Conservation (phyloP, 2,329 filamentous ascomycete genomes). For the Ophiostoma triangulosporum region DNA sequence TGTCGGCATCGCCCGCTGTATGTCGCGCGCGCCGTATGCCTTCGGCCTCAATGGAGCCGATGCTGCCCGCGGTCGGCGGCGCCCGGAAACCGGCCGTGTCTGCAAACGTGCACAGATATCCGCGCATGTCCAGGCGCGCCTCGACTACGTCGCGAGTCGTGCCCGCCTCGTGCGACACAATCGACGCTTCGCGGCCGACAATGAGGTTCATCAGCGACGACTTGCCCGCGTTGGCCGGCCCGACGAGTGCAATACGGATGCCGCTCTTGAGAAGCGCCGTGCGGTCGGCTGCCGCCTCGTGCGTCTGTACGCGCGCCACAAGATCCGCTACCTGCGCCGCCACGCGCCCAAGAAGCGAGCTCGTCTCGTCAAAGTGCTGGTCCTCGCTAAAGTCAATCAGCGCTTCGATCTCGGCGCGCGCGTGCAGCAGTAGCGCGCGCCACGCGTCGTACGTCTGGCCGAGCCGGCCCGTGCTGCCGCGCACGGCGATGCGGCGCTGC, state of each 20-base stretch:
- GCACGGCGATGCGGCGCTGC: slow-evolving; percentile 74
- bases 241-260: slow-evolving; percentile 74
- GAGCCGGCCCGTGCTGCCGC: slow-evolving; percentile 57
- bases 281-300: slow-evolving; percentile 64
- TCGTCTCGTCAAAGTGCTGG: slow-evolving; percentile 89
- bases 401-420: slow-evolving; percentile 83
- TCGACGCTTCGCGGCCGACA: slow-evolving; percentile 84
- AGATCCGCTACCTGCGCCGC: slow-evolving; percentile 40
- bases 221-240: slow-evolving; percentile 89
- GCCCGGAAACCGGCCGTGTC: slow-evolving; percentile 79
- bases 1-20: slow-evolving; percentile 69
- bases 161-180: slow-evolving; percentile 83
- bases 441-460: slow-evolving; percentile 69
- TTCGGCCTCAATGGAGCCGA: slow-evolving; percentile 73
- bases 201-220: slow-evolving; percentile 85
- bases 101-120: slow-evolving; percentile 85
- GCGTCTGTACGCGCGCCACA: slow-evolving; percentile 25
- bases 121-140: slow-evolving; percentile 74
- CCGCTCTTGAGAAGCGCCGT: slow-evolving; percentile 76
- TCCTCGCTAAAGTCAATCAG: slow-evolving; percentile 96
- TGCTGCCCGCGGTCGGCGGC: slow-evolving; percentile 15
- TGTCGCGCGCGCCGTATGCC: slow-evolving; percentile 78
- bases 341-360: slow-evolving; percentile 60
- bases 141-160: slow-evolving; percentile 93
- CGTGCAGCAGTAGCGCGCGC: slow-evolving; percentile 63